These are phyloP conservation scores for Aspergillus japonicus DNA, from an alignment of 2,329 filamentous ascomycete species.

Conservation along the genomic window DNA sequence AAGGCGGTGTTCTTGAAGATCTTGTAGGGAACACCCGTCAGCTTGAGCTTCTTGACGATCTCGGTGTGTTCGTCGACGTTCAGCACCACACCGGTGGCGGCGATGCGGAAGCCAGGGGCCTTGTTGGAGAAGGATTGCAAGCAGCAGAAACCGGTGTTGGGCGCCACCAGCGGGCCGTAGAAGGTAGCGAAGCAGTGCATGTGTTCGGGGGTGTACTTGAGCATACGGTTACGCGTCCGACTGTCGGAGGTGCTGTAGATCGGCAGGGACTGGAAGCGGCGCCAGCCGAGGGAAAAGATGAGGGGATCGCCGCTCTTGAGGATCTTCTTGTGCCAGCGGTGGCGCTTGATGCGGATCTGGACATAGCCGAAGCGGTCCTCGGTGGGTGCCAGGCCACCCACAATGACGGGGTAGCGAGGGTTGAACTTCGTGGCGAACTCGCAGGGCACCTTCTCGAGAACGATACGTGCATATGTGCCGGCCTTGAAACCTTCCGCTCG, in stretches of 20 bases:
- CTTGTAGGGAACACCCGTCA: constrained; percentile 91
- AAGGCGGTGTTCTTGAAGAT: constrained; percentile 99
- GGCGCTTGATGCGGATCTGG: constrained; percentile 93
- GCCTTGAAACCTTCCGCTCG: constrained; percentile 88
- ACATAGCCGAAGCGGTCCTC: constrained; percentile 96
- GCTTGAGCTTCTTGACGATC: constrained; percentile 98
- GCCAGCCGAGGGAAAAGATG: constrained; percentile 95
- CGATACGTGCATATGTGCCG: constrained; percentile 88
- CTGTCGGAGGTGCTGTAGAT: constrained; percentile 96
- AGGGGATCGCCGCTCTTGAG: constrained; percentile 96
- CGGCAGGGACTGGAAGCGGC: constrained; percentile 87
- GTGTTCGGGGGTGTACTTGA: constrained; percentile 98
- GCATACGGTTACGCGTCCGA: constrained; percentile 89
- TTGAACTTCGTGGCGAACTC: constrained; percentile 86
- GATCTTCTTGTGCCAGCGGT: constrained; percentile 99
- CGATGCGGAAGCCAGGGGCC: constrained; percentile 87
- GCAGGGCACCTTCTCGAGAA: constrained; percentile 82
- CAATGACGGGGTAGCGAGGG: constrained; percentile 75
- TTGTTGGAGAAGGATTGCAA: constrained; percentile 84
- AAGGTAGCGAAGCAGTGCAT: constrained; percentile 98
- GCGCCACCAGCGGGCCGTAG: constrained; percentile 90
- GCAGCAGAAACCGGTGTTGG: constrained; percentile 92
- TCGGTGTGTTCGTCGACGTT: constrained; percentile 94
- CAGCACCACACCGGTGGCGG: constrained; percentile 88
- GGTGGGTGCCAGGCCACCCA: constrained; percentile 88